Evolutionary conservation across 352 stramenopile genomes (phyloP).

Genomic region (Blastocystis sp.): DNA sequence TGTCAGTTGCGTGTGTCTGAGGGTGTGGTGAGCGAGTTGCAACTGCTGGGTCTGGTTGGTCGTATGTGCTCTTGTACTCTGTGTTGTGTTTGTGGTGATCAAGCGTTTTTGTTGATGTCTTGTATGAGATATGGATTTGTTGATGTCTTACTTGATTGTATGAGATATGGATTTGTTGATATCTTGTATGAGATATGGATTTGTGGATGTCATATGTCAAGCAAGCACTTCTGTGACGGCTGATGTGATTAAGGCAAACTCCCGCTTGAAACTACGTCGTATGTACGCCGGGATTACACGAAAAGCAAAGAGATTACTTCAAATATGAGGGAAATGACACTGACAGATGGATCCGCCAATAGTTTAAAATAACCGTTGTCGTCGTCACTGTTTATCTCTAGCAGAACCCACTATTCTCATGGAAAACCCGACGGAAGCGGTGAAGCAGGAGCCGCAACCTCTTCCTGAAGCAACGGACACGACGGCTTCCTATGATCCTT

Average conservation of each 20-base stretch:
- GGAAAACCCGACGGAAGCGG: not conserved
- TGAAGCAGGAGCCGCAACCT: not conserved
- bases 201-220: no score
- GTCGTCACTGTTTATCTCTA: not conserved
- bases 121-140: not conserved
- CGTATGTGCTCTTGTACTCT: slow-evolving; percentile 63
- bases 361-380: not conserved
- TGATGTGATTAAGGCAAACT: no score
- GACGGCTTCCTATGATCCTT: not conserved
- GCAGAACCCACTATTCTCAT: not conserved
- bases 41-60: slow-evolving; percentile 88
- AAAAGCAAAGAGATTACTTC: no score
- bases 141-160: no score
- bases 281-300: no score
- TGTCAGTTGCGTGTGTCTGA: slow-evolving; percentile 92
- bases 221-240: no score
- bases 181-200: no score
- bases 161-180: no score
- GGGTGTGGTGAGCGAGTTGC: slow-evolving; percentile 84
- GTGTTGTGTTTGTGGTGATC: not conserved
- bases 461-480: not conserved
- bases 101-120: not conserved
- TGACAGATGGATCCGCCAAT: not conserved
- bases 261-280: no score
- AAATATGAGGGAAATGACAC: no score